These are phyloP conservation scores for Lathyrus oleraceus DNA, from an alignment of 306 rosid genomes.

Conservation along the genomic window DNA sequence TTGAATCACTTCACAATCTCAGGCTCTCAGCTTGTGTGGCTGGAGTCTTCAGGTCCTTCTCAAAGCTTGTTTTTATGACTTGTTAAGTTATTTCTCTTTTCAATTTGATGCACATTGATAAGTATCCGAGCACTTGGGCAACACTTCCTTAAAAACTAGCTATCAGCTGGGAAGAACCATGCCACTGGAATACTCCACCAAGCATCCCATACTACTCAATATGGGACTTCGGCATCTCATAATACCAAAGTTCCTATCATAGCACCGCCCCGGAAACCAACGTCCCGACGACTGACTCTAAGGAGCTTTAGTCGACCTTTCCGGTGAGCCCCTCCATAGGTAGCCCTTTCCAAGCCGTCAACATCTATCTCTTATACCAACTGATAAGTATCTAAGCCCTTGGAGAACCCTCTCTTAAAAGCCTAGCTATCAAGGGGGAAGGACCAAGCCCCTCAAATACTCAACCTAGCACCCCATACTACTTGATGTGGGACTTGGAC, in stretches of 20 bases:
- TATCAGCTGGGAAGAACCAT: not conserved
- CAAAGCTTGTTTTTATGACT: slow-evolving; percentile 4
- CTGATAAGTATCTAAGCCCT: not conserved
- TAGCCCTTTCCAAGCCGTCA: not conserved
- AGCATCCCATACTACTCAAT: not conserved
- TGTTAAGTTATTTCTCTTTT: not conserved
- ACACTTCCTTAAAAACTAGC: not conserved
- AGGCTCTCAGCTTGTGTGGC: slow-evolving; percentile 21
- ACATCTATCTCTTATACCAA: not conserved
- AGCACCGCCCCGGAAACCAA: not conserved
- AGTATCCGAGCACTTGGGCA: not conserved
- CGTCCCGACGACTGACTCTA: not conserved
- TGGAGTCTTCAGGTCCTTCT: slow-evolving; percentile 6
- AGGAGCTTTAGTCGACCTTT: not conserved
- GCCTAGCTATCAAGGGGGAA: not conserved
- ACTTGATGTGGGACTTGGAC: not conserved
- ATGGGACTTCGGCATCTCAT: not conserved
- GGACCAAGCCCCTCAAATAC: not conserved
- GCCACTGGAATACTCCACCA: not conserved
- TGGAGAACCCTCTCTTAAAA: not conserved
- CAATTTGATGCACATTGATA: not conserved
- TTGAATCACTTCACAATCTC: slow-evolving; percentile 6
- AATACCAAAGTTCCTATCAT: not conserved
- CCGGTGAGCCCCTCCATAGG: not conserved
- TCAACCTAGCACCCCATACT: not conserved